Conservation (phyloP, 2,329 filamentous ascomycete species). For the Dactylellina cionopaga region DNA sequence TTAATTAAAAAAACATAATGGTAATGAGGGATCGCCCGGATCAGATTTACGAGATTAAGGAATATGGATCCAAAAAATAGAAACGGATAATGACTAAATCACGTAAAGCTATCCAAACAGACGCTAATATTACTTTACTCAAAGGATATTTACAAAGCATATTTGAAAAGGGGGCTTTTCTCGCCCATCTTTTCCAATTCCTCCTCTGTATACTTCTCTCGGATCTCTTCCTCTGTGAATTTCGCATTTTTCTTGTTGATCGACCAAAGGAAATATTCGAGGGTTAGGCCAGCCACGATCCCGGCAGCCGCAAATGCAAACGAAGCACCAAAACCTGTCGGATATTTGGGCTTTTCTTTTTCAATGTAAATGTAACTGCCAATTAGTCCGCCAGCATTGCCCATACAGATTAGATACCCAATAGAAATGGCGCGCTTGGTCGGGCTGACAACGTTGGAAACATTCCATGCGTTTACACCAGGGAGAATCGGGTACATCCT, state of each 20-base stretch:
- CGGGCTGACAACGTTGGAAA: conserved; percentile 61
- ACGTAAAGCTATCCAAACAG: too few relatives aligned
- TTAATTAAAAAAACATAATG: too few relatives aligned
- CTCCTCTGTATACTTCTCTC: conserved; percentile 57
- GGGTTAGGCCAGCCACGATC: conserved; percentile 41
- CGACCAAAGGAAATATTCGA: conserved; percentile 54
- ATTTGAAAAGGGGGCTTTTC: conserved; percentile 58
- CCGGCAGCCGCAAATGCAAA: conserved; percentile 57
- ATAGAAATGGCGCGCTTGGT: conserved; percentile 63
- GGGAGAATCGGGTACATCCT: conserved; percentile 64
- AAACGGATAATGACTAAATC: too few relatives aligned
- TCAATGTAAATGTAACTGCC: conserved; percentile 60
- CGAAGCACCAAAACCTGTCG: conserved; percentile 59
- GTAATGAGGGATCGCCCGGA: too few relatives aligned
- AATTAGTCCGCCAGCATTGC: conserved; percentile 61
- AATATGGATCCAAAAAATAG: too few relatives aligned
- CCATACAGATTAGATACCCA: conserved; percentile 61
- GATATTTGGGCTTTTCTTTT: conserved; percentile 59
- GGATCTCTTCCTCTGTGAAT: conserved; percentile 56
- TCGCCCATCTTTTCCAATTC: conserved; percentile 60
- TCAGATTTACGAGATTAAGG: too few relatives aligned
- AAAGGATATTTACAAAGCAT: conserved; percentile 55
- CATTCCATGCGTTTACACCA: conserved; percentile 62
- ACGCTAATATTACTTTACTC: background rate
- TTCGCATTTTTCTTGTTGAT: conserved; percentile 57